Evolutionary conservation across 2,329 filamentous ascomycete species (phyloP).

Genomic region (Colletotrichum tabaci): DNA sequence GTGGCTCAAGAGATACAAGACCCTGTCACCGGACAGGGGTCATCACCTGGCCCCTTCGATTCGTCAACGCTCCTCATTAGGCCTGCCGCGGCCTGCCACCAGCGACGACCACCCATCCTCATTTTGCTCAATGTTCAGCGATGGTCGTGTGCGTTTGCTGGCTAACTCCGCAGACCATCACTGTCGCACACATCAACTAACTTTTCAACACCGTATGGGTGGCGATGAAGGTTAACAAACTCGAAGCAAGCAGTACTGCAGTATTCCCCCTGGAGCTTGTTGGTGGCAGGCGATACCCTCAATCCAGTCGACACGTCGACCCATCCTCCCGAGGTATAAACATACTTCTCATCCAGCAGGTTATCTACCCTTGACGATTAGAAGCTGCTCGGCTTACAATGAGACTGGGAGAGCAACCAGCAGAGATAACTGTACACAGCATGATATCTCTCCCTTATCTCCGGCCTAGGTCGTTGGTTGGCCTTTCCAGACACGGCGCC

Average conservation of each 20-base stretch:
- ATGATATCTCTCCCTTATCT: background rate
- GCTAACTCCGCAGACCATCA: background rate
- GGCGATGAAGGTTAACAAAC: background rate
- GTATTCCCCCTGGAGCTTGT: background rate
- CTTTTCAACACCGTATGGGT: too few species aligned
- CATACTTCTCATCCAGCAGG: background rate
- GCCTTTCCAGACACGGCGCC: slow-evolving; percentile 11
- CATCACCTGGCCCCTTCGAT: slow-evolving; percentile 33
- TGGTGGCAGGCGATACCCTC: background rate
- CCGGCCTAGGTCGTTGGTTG: slow-evolving; percentile 7
- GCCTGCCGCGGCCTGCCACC: slow-evolving; percentile 25
- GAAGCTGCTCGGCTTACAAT: background rate
- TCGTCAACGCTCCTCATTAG: slow-evolving; percentile 30
- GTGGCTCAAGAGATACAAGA: slow-evolving; percentile 29
- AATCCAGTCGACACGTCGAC: background rate
- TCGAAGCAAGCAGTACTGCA: background rate
- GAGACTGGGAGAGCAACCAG: background rate
- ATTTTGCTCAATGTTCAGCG: slow-evolving; percentile 7
- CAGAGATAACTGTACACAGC: background rate
- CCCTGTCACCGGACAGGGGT: slow-evolving; percentile 41
- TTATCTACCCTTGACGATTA: background rate
- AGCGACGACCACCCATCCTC: slow-evolving; percentile 23
- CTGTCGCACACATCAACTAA: background rate
- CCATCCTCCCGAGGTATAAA: background rate
- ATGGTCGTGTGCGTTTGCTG: slow-evolving; percentile 4